These are phyloP conservation scores for Candida anutae DNA, from an alignment of 1,139 yeast species.

Conservation along the genomic window DNA sequence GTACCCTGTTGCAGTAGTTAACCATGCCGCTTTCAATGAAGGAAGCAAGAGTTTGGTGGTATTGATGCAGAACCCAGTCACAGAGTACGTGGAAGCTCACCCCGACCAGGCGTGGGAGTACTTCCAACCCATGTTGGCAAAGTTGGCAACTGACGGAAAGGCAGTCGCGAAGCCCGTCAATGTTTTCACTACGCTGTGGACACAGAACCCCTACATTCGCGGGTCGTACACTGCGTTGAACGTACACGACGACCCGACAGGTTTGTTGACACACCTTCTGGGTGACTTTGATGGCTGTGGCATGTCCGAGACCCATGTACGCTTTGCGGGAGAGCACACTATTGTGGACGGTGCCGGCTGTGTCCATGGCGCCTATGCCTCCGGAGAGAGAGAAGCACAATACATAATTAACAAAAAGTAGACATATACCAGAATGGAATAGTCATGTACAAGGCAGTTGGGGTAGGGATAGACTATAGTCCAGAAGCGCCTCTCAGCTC, in stretches of 20 bases:
- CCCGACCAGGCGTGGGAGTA: constrained; percentile 34
- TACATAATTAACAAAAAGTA: too few relatives aligned
- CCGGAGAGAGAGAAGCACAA: constrained; percentile 77
- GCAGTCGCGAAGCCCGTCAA: constrained; percentile 36
- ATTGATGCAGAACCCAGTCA: constrained; percentile 64
- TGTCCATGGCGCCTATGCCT: constrained; percentile 70
- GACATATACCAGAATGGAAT: too few relatives aligned
- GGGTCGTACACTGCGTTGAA: constrained; percentile 71
- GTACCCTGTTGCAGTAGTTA: constrained; percentile 24
- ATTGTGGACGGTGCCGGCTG: constrained; percentile 75
- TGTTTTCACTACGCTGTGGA: constrained; percentile 59
- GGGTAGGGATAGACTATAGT: too few relatives aligned
- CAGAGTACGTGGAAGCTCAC: constrained; percentile 38
- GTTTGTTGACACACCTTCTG: constrained; percentile 45
- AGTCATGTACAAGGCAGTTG: too few relatives aligned
- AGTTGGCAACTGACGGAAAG: constrained; percentile 12
- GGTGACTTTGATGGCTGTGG: constrained; percentile 47
- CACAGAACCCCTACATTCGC: constrained; percentile 55
- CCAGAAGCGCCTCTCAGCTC: too few relatives aligned
- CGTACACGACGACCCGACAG: constrained; percentile 63
- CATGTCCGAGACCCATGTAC: constrained; percentile 12
- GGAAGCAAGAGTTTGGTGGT: constrained; percentile 36
- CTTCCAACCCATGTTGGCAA: constrained; percentile 27
- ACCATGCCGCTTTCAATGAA: constrained; percentile 17
- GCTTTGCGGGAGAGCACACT: constrained; percentile 87